Evolutionary conservation across 306 rosid species (phyloP).

Genomic region (Pterocarpus santalinus): DNA sequence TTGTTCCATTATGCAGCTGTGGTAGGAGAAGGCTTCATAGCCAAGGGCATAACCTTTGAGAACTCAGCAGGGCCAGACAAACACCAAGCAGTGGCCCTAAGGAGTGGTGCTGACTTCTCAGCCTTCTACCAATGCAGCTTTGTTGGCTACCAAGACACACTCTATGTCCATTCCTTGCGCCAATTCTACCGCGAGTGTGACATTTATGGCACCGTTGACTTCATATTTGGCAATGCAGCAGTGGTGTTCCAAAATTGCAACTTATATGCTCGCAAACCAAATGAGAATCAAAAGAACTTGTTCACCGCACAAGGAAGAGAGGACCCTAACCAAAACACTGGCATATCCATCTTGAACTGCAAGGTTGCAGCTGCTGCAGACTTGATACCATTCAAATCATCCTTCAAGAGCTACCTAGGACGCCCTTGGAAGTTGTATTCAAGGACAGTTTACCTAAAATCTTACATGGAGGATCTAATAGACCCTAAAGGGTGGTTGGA

Average conservation of each 20-base stretch:
- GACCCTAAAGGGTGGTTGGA: constrained; percentile 87
- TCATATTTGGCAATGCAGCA: constrained; percentile 86
- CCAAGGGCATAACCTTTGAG: constrained; percentile 80
- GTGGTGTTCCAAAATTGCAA: constrained; percentile 80
- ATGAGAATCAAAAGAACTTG: constrained; percentile 66
- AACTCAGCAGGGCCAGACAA: constrained; percentile 85
- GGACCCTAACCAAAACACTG: constrained; percentile 90
- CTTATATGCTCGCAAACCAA: constrained; percentile 77
- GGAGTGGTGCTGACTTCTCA: constrained; percentile 76
- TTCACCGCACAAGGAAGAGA: constrained; percentile 89
- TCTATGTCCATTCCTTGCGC: constrained; percentile 81
- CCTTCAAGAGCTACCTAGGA: constrained; percentile 68
- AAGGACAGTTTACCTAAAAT: constrained; percentile 63
- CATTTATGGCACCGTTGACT: constrained; percentile 83
- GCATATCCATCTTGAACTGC: constrained; percentile 70
- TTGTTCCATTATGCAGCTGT: constrained; percentile 60
- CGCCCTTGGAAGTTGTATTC: constrained; percentile 86
- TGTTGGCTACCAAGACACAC: constrained; percentile 89
- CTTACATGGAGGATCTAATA: constrained; percentile 64
- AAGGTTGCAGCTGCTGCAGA: constrained; percentile 77
- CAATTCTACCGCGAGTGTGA: constrained; percentile 91
- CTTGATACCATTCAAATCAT: constrained; percentile 54
- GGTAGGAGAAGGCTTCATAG: constrained; percentile 79
- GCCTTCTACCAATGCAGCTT: constrained; percentile 85
- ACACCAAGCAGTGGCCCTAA: constrained; percentile 88